These are phyloP conservation scores for Vanilla planifolia DNA, from an alignment of 106 monocot genomes.

Conservation along the genomic window DNA sequence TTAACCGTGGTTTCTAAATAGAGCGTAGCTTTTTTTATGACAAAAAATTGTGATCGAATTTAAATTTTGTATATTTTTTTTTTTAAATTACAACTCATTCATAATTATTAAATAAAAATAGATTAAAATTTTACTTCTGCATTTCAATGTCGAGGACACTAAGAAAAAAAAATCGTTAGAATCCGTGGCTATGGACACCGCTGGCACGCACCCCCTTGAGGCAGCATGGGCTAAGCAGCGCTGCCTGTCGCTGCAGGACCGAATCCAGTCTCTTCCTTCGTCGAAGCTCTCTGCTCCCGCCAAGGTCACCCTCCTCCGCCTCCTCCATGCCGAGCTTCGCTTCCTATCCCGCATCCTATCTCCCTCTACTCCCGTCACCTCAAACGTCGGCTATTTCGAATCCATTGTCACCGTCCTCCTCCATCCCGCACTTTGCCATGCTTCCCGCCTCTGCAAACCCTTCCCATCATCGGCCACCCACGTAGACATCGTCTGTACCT, in stretches of 20 bases:
- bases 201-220: neutral
- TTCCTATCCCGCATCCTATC: conserved; percentile 30
- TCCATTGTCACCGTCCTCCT: conserved; percentile 51
- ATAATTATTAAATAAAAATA: too few relatives aligned
- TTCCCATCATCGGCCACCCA: conserved; percentile 18
- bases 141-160: too few relatives aligned
- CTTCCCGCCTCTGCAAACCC: conserved; percentile 32
- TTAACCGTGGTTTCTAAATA: too few relatives aligned
- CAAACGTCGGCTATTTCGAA: conserved; percentile 62
- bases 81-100: too few relatives aligned
- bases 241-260: conserved; percentile 11
- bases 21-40: too few relatives aligned
- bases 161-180: too few relatives aligned
- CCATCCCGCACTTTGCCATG: conserved; percentile 48
- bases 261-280: conserved; percentile 10
- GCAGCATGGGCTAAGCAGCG: conserved; percentile 8
- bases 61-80: too few relatives aligned
- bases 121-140: too few relatives aligned
- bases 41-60: too few relatives aligned
- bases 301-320: conserved; percentile 30
- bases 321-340: conserved; percentile 41
- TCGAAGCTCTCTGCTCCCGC: conserved; percentile 22
- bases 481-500: conserved; percentile 61
- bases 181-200: too few relatives aligned
- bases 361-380: conserved; percentile 9